These are phyloP conservation scores for Auricularia cornea DNA, from an alignment of 768 basidiomycete genomes.

Conservation along the genomic window DNA sequence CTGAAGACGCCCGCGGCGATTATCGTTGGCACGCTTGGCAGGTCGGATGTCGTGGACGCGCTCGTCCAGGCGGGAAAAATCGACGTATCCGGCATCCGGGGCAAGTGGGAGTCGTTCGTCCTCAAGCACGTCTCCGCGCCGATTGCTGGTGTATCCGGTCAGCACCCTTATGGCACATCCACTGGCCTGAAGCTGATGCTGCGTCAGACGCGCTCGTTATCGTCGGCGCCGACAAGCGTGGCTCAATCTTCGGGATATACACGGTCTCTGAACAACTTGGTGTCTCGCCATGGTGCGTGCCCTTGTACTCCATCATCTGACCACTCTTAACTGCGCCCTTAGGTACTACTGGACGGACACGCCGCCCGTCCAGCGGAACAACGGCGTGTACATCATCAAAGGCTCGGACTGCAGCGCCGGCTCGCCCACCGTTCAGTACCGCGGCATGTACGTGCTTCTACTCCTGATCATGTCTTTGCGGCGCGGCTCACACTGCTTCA, in stretches of 20 bases:
- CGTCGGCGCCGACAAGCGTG: slow-evolving; percentile 60
- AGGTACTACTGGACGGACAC: slow-evolving; percentile 68
- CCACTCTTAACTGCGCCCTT: background rate
- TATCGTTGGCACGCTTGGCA: slow-evolving; percentile 57
- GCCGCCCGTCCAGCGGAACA: slow-evolving; percentile 40
- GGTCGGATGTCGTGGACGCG: slow-evolving; percentile 44
- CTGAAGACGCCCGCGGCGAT: slow-evolving; percentile 33
- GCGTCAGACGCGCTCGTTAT: slow-evolving; percentile 57
- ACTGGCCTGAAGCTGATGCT: background rate
- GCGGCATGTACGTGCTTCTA: slow-evolving; percentile 40
- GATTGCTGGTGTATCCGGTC: slow-evolving; percentile 34
- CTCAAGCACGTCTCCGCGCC: slow-evolving; percentile 45
- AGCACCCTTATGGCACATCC: background rate
- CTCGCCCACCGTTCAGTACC: slow-evolving; percentile 57
- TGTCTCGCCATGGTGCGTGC: slow-evolving; percentile 54
- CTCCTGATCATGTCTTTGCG: no score
- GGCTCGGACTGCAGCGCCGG: slow-evolving; percentile 38
- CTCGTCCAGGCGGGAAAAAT: slow-evolving; percentile 45
- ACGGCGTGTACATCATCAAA: slow-evolving; percentile 32
- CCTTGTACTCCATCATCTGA: slow-evolving; percentile 24
- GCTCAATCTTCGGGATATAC: slow-evolving; percentile 58
- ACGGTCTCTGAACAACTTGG: slow-evolving; percentile 66
- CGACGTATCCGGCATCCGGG: slow-evolving; percentile 48
- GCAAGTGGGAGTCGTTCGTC: slow-evolving; percentile 60
- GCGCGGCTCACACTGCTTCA: background rate